Percentiles rank a stretch among this genome's conserved stretches.
These are phyloP conservation scores for Solanum pinnatisectum DNA, from an alignment of 257 asterid genomes.

Conservation along the genomic window DNA sequence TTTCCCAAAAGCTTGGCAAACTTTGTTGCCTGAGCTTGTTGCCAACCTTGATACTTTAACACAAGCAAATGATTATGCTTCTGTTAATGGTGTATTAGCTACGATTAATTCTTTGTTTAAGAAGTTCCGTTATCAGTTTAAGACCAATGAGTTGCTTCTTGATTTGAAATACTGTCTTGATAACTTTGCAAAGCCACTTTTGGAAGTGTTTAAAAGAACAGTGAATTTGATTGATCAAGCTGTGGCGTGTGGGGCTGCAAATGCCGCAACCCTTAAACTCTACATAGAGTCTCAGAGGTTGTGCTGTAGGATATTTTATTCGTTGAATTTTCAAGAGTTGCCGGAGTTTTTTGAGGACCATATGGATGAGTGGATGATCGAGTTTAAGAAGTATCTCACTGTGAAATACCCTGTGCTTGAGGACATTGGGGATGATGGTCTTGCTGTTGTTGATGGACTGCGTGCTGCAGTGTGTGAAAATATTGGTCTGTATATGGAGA, in stretches of 20 bases:
- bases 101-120: constrained; percentile 60
- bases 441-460: constrained; percentile 68
- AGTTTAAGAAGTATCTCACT: constrained; percentile 66
- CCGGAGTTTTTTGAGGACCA: constrained; percentile 90
- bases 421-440: constrained; percentile 63
- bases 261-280: constrained; percentile 35
- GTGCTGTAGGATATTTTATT: constrained; percentile 79
- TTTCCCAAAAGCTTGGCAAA: constrained; percentile 68
- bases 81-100: constrained; percentile 71
- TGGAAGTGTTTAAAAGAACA: constrained; percentile 62
- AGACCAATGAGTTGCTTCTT: constrained; percentile 56
- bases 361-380: constrained; percentile 87
- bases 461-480: constrained; percentile 89
- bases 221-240: constrained; percentile 45
- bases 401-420: constrained; percentile 52
- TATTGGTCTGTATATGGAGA: constrained; percentile 71
- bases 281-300: constrained; percentile 77
- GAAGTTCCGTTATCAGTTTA: constrained; percentile 68
- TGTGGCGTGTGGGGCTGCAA: constrained; percentile 30
- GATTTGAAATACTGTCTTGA: constrained; percentile 84
- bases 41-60: constrained; percentile 42
- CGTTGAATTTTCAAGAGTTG: constrained; percentile 64
- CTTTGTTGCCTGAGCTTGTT: constrained; percentile 74
- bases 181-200: constrained; percentile 58
- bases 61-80: constrained; percentile 56